Base-by-base conservation (phyloP, 2,329 filamentous ascomycete genomes). In the Penicillium sp. region DNA sequence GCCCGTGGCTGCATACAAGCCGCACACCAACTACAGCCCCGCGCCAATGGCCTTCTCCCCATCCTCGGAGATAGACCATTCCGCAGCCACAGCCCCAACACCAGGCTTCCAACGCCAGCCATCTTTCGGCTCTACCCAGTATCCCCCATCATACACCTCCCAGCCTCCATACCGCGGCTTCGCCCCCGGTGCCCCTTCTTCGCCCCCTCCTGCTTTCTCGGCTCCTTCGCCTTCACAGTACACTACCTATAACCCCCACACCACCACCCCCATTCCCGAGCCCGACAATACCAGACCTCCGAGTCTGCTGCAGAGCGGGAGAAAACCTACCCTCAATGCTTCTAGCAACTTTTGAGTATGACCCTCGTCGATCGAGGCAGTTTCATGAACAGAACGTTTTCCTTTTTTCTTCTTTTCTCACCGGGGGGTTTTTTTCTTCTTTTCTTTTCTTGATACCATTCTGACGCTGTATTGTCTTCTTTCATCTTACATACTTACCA, bases 251-350 rank as follows among this genome's bases (percentile, higher is more conserved):
- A 13, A 61, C 54, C 38, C 60, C 58, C 38, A 60, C 46, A n/a
- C 52, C 29, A 34, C 27, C 38, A 43, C 58, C 52, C 38, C 56
- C 16, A 56, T 66, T 45, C 34, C 50, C 38, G 61, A 67, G 44
- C 58, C 62, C 31, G 65, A 69, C 29, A 56, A 65, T 58, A 67
- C 70, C 57, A 67, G 73, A 59, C 73, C 75, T 36, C 75, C 75
- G 10, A 77, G 71, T 69, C 62, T 77, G 34, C 60, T 77, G 53
- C 72, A 76, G 59, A 73, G 71, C 54, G 76, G 75, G 16, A 70
- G 73, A 51, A 72, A 72, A 54, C 72, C 75, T 11, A 68, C 65
- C 8, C 61, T 66, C 38, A 73, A 75, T 44, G 71, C 69, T 27
- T 74, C 64, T 48, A 67, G 70, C 53, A 66, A 75, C 61, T 68